Percentiles rank a stretch among this genome's conserved stretches.
Conservation (phyloP, 1,284 basidiomycete species). For the Microbotryum violaceum region DNA sequence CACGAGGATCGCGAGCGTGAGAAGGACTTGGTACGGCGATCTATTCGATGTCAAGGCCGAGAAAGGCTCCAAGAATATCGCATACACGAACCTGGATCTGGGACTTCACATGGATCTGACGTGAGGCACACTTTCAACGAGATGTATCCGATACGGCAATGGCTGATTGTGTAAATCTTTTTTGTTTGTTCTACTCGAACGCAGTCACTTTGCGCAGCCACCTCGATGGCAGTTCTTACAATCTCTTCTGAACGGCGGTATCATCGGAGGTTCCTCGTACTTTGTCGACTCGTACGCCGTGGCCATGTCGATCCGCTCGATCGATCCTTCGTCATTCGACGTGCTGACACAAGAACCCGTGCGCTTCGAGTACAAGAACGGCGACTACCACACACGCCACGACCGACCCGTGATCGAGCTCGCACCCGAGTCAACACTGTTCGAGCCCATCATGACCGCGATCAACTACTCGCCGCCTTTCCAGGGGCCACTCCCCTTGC, state of each 20-base stretch:
- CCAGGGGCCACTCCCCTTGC: conserved; percentile 59
- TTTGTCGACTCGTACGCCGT: conserved; percentile 78
- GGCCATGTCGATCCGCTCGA: conserved; percentile 53
- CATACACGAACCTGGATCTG: conserved; percentile 84
- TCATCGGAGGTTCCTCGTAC: conserved; percentile 75
- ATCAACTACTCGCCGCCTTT: conserved; percentile 95
- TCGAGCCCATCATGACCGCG: conserved; percentile 46
- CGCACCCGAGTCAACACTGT: conserved; percentile 28
- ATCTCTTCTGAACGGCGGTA: conserved; percentile 66
- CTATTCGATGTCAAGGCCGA: conserved; percentile 78
- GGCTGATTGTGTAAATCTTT: not conserved
- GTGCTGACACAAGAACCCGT: conserved; percentile 59
- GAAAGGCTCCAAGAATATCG: conserved; percentile 74
- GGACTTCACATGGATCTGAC: conserved; percentile 87
- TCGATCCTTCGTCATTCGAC: conserved; percentile 53
- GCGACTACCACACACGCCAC: conserved; percentile 72
- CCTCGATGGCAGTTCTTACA: conserved; percentile 89
- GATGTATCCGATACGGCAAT: not conserved
- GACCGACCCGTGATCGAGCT: conserved; percentile 76
- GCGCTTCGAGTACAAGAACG: conserved; percentile 85
- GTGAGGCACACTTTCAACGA: conserved; percentile 48
- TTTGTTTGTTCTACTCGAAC: not conserved
- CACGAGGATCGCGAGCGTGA: conserved; percentile 61
- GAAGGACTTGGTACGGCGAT: conserved; percentile 81
- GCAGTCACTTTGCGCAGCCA: conserved; percentile 66